Percentiles rank a stretch among this genome's conserved stretches.
Evolutionary conservation across 169 alveolate species (phyloP).

Genomic region (Plasmodium gonderi): DNA sequence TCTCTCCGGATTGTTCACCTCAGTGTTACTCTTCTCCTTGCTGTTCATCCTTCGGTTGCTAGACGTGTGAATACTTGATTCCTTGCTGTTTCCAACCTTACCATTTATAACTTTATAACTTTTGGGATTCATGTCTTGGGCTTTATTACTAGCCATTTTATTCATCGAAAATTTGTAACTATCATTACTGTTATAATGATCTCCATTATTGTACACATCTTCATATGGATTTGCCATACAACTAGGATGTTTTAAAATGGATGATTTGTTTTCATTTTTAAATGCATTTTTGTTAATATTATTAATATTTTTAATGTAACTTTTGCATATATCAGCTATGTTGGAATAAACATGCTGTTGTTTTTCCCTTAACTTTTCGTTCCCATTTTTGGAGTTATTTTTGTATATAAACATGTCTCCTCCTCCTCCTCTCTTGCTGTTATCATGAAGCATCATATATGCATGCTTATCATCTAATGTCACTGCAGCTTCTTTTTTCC

Average conservation of each 20-base stretch:
- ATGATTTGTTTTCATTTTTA: not conserved
- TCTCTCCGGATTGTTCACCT: not conserved
- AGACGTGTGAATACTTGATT: not conserved
- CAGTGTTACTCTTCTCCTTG: not conserved
- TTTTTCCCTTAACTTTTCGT: not conserved
- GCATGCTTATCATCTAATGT: not conserved
- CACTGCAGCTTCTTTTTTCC: not conserved
- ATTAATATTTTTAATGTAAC: constrained; percentile 43
- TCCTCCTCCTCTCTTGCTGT: not conserved
- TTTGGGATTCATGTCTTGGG: not conserved
- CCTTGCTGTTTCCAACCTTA: not conserved
- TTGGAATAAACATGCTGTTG: constrained; percentile 25
- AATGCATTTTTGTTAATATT: not conserved
- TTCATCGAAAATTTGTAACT: not conserved
- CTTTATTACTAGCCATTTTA: not conserved
- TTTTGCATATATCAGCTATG: constrained; percentile 42
- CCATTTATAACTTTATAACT: not conserved
- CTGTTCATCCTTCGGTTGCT: not conserved
- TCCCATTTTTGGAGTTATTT: not conserved
- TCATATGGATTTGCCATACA: not conserved
- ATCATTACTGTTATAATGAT: not conserved
- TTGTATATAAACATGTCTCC: not conserved
- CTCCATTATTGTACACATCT: constrained; percentile 4
- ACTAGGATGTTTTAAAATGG: not conserved
- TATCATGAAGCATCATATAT: not conserved